phyloP scores from a whole-genome alignment of 257 asterid genomes.

The Nicotiana benthamiana region DNA sequence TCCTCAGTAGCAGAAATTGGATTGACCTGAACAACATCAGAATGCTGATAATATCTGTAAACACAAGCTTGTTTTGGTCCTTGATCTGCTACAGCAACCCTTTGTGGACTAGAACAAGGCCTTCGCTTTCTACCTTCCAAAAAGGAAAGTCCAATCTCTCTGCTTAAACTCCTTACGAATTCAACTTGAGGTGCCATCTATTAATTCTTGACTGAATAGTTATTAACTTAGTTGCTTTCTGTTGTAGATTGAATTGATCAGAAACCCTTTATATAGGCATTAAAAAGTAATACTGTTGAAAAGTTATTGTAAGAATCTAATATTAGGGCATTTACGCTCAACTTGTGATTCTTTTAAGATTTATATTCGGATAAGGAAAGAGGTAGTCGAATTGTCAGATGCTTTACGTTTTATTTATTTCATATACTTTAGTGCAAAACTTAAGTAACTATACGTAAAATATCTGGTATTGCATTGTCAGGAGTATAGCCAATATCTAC shows the following conservation, averaged over 20 bases:
- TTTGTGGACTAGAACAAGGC: background rate
- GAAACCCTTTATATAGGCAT: background rate
- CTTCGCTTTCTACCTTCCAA: background rate
- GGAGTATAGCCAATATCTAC: background rate
- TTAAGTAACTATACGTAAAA: background rate
- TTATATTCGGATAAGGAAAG: background rate
- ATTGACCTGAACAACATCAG: background rate
- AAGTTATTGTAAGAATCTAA: background rate
- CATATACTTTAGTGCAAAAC: background rate
- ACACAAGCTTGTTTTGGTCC: conserved; percentile 5
- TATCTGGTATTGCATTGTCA: background rate
- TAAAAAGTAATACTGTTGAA: background rate
- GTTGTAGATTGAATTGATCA: background rate
- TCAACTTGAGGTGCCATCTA: conserved; percentile 5
- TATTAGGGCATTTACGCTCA: background rate
- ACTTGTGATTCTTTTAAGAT: conserved; percentile 8
- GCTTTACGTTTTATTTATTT: background rate
- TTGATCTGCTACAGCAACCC: background rate
- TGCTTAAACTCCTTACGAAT: background rate
- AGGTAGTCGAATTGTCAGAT: background rate
- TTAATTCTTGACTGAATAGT: background rate
- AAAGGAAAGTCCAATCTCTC: conserved; percentile 6
- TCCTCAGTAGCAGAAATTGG: conserved; percentile 6
- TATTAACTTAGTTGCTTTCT: background rate
- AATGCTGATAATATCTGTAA: background rate